phyloP scores from a whole-genome alignment of 805 yeast genomes.

The Pichia gijzeniarum region DNA sequence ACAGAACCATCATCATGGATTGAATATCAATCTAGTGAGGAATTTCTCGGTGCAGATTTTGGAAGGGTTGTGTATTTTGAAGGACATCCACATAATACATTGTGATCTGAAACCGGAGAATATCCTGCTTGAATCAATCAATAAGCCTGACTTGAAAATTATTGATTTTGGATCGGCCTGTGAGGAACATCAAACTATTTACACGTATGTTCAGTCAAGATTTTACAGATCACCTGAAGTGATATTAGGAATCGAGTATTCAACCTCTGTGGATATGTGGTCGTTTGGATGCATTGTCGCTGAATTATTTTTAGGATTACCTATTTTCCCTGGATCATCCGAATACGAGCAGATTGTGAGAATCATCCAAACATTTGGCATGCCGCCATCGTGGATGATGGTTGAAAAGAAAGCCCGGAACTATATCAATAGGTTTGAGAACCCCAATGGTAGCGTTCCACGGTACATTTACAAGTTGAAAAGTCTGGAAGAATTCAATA shows the following conservation, averaged over 20 bases:
- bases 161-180: constrained; percentile 97
- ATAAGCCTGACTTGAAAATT: constrained; percentile 80
- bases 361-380: constrained; percentile 74
- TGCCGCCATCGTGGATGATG: constrained; percentile 94
- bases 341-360: constrained; percentile 87
- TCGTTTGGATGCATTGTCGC: constrained; percentile 56
- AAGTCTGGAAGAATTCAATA: constrained; percentile 41
- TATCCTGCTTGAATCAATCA: constrained; percentile 71
- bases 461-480: constrained; percentile 33
- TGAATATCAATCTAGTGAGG: constrained; percentile 71
- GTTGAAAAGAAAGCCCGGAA: constrained; percentile 80
- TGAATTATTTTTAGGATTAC: constrained; percentile 69
- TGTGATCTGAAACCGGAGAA: constrained; percentile 98
- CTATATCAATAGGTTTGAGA: constrained; percentile 41
- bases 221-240: constrained; percentile 96
- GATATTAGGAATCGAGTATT: constrained; percentile 83
- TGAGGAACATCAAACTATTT: constrained; percentile 81
- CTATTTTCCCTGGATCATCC: constrained; percentile 90
- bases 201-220: constrained; percentile 87
- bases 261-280: constrained; percentile 86
- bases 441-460: background rate
- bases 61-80: constrained; percentile 73
- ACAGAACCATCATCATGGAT: constrained; percentile 90
- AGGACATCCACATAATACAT: constrained; percentile 80
- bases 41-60: constrained; percentile 74